phyloP scores from a whole-genome alignment of 257 asterid species.

The Linaria vulgaris region DNA sequence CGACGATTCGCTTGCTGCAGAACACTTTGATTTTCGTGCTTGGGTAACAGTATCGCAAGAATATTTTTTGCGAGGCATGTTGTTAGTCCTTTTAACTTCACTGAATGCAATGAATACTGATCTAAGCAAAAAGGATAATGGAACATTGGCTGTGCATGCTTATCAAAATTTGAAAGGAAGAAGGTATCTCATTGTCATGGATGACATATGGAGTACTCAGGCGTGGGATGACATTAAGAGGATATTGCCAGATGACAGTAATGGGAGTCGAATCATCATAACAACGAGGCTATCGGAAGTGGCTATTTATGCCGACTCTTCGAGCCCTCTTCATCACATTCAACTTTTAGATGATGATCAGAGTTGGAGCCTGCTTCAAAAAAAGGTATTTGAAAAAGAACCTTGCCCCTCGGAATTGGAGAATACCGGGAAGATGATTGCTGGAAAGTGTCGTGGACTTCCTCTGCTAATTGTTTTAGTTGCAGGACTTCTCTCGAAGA shows the following conservation, averaged over 20 bases:
- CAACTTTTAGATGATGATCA: background rate
- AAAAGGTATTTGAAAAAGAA: background rate
- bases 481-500: background rate
- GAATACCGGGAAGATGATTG: background rate
- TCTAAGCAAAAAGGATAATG: background rate
- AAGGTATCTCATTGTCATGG: slow-evolving; percentile 12
- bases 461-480: background rate
- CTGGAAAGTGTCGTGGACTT: slow-evolving; percentile 6
- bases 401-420: background rate
- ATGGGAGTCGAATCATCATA: slow-evolving; percentile 23
- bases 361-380: background rate
- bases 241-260: background rate
- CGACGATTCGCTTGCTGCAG: background rate
- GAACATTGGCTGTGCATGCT: slow-evolving; percentile 2
- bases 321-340: background rate
- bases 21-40: background rate
- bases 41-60: background rate
- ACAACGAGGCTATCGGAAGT: background rate
- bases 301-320: background rate
- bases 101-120: no score
- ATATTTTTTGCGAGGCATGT: background rate
- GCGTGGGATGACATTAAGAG: slow-evolving; percentile 19
- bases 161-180: background rate
- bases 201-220: slow-evolving; percentile 23
- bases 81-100: background rate